These are phyloP conservation scores for Rhodamnia argentea DNA, from an alignment of 345 rosid species.

Conservation along the genomic window DNA sequence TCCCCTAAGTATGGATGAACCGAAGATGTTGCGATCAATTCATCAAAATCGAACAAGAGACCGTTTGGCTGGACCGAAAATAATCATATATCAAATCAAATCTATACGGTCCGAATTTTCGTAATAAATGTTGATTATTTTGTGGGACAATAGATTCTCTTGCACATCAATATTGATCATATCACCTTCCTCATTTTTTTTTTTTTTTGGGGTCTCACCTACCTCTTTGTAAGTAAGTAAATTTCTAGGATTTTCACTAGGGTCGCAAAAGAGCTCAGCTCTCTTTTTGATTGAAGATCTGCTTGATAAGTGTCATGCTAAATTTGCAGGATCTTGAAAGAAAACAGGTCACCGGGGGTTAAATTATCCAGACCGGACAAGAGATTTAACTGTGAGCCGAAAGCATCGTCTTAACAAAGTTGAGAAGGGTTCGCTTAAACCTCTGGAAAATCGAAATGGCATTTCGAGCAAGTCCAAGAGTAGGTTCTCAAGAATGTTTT, in stretches of 20 bases:
- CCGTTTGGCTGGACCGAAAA: background rate
- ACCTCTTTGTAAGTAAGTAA: background rate
- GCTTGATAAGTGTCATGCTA: background rate
- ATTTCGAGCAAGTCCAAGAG: background rate
- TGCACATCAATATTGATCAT: too few relatives aligned
- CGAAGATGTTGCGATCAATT: background rate
- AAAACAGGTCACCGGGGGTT: background rate
- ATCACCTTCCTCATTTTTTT: too few relatives aligned
- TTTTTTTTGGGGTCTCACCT: too few relatives aligned
- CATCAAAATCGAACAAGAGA: background rate
- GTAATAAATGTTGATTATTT: background rate
- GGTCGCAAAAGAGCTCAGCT: background rate
- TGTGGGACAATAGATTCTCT: too few relatives aligned
- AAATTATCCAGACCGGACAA: background rate
- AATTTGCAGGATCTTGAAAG: background rate
- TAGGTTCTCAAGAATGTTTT: background rate
- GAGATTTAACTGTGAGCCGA: background rate
- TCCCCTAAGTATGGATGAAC: background rate
- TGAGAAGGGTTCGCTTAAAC: background rate
- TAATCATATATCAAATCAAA: background rate
- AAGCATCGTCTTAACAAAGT: background rate
- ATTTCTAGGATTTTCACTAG: background rate
- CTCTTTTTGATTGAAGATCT: background rate
- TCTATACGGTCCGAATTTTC: background rate
- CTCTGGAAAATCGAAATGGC: background rate